phyloP scores from a whole-genome alignment of 805 yeast genomes.

The Metschnikowia noctiluminum region DNA sequence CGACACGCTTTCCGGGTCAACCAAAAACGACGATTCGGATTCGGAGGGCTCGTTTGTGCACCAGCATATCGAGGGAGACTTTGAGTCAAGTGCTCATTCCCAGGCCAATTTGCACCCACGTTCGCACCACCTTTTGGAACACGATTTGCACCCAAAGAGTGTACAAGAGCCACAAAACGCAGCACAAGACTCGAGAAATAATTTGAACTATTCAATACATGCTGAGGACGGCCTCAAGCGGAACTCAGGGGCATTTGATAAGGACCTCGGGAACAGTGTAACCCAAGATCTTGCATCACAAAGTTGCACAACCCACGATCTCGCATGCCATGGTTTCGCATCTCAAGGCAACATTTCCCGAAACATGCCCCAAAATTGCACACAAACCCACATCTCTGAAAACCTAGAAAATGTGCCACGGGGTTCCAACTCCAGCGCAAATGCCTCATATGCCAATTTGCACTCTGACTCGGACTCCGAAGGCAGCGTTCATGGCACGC shows the following conservation, averaged over 20 bases:
- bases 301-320: neutral
- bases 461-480: constrained; percentile 18
- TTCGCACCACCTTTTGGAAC: neutral
- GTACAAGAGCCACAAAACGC: neutral
- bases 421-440: neutral
- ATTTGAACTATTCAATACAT: too few relatives aligned
- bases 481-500: constrained; percentile 20
- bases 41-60: neutral
- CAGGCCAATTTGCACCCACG: neutral
- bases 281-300: neutral
- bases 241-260: too few relatives aligned
- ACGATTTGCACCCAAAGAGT: neutral
- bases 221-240: too few relatives aligned
- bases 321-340: too few relatives aligned
- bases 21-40: neutral
- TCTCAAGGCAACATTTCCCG: too few relatives aligned
- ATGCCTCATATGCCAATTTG: constrained; percentile 1
- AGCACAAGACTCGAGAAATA: neutral
- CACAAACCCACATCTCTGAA: too few relatives aligned
- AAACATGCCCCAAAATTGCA: too few relatives aligned
- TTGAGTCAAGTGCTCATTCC: too few relatives aligned
- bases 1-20: neutral
- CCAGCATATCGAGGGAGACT: too few relatives aligned
- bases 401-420: neutral
- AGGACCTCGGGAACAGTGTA: too few relatives aligned